Evolutionary conservation across 2,329 filamentous ascomycete species (phyloP), one percentile per base, ranked within the genome.

Genomic region (Dendrostoma leiphaemia): DNA sequence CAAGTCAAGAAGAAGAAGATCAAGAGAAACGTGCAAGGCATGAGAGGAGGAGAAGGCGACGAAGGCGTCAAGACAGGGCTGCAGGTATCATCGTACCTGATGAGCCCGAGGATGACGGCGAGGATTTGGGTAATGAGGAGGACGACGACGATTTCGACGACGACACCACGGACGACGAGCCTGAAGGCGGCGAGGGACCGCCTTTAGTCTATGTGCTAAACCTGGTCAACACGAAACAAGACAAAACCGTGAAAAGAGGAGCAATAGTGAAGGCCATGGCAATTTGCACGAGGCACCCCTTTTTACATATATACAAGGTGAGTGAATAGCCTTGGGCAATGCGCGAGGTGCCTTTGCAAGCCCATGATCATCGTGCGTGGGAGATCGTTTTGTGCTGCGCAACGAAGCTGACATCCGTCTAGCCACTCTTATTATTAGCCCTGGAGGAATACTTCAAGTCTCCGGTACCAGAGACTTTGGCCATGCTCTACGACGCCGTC

Each of bases 181-280:
- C 84, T 2, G 86, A 89, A 56, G 84, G 83, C 48, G 83, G 82
- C 23, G 90, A 96, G 67, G 93, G 91, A 0, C 91, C 94, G 13
- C 94, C 94, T 3, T 75, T 99, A 62, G 94, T 99, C 65, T 97
- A 99, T 71, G 94, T 99, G 48, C 77, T 99, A 61, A 99, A 99
- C 70, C 74, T 99, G 67, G 94, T 99, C 63, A 97, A 99, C 70
- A 99, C 93, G 7, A 97, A 97, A 71, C 91, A 96, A 69, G 94
- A 99, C 75, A 93, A 90, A 66, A 88, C 88, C 19, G 90, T 90
- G 45, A 95, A 94, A 73, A 86, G 94, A 80, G 94, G 94, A 55
- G 94, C 94, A 19, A 82, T 97, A 47, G 93, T 97, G 55, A 97
- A 97, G 69, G 91, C 94, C 38, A 99, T 99, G 94, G 94, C 94